phyloP scores from a whole-genome alignment of 768 basidiomycete genomes.

The Neoboletus brunneissimus region DNA sequence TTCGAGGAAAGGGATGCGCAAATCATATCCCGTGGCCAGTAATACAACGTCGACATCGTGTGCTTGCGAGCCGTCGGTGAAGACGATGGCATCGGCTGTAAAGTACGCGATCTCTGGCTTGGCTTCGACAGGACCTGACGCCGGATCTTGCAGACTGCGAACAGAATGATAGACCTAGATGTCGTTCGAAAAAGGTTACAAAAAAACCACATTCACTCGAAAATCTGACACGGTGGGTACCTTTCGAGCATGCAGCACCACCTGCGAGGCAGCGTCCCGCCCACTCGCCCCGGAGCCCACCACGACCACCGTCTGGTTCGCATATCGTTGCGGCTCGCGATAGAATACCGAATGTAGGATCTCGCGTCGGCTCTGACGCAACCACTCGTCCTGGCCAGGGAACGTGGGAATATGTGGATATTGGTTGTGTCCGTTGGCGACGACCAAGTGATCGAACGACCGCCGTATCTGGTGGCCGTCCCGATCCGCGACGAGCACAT shows the following conservation, averaged over 20 bases:
- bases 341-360: constrained; percentile 55
- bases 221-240: constrained; percentile 28
- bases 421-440: constrained; percentile 57
- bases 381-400: constrained; percentile 50
- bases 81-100: constrained; percentile 41
- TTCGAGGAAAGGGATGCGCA: constrained; percentile 49
- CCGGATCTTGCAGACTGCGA: constrained; percentile 23
- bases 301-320: constrained; percentile 44
- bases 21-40: constrained; percentile 55
- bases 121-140: constrained; percentile 23
- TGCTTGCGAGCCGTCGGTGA: constrained; percentile 43
- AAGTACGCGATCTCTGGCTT: constrained; percentile 52
- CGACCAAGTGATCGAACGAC: constrained; percentile 52
- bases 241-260: constrained; percentile 38
- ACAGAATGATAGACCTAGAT: constrained; percentile 37
- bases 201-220: background rate
- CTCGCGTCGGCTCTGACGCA: constrained; percentile 36
- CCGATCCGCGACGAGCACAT: constrained; percentile 34
- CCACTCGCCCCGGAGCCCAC: constrained; percentile 49
- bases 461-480: constrained; percentile 20
- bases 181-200: background rate
- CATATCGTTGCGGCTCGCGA: constrained; percentile 44
- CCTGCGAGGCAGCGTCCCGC: constrained; percentile 45
- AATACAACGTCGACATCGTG: constrained; percentile 45
- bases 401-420: constrained; percentile 46